Evolutionary conservation across 352 stramenopile genomes (phyloP).

Genomic region (Globisporangium cederbergense): DNA sequence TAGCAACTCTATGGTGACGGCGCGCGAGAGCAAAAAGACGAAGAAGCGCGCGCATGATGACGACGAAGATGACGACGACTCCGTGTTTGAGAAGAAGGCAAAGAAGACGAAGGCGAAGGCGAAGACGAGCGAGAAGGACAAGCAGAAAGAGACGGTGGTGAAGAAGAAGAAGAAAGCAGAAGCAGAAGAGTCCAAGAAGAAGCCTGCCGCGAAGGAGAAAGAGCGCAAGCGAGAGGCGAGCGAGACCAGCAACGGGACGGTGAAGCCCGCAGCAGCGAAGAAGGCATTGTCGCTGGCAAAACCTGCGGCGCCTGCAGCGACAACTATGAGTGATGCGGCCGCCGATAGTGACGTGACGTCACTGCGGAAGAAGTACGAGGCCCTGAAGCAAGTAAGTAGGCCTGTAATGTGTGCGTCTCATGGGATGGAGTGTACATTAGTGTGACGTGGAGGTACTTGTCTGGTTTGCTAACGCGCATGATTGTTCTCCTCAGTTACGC

Average conservation of each 20-base stretch:
- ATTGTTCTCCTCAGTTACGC: slow-evolving; percentile 32
- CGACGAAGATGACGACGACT: slow-evolving; percentile 19
- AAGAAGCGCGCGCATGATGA: slow-evolving; percentile 11
- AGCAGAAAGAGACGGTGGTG: slow-evolving; percentile 7
- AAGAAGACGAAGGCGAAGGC: slow-evolving; percentile 2
- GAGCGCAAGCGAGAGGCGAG: slow-evolving; percentile 14
- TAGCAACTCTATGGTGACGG: background rate
- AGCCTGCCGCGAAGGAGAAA: slow-evolving; percentile 11
- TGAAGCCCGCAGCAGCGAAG: background rate
- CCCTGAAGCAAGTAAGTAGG: slow-evolving; percentile 36
- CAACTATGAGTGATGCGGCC: background rate
- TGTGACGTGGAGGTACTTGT: background rate
- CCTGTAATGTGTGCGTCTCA: background rate
- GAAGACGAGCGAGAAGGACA: slow-evolving; percentile 1
- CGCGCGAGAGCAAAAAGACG: slow-evolving; percentile 18
- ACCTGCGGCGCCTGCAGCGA: background rate
- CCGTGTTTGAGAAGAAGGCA: slow-evolving; percentile 7
- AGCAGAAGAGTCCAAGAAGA: slow-evolving; percentile 6
- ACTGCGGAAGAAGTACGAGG: slow-evolving; percentile 42
- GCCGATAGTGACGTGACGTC: slow-evolving; percentile 10
- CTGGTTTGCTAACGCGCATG: slow-evolving; percentile 4
- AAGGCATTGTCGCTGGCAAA: background rate
- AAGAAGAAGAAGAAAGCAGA: slow-evolving; percentile 1
- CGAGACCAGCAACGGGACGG: slow-evolving; percentile 7
- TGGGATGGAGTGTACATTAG: background rate